phyloP scores from a whole-genome alignment of 768 basidiomycete species.

The Flagelloscypha sp. region DNA sequence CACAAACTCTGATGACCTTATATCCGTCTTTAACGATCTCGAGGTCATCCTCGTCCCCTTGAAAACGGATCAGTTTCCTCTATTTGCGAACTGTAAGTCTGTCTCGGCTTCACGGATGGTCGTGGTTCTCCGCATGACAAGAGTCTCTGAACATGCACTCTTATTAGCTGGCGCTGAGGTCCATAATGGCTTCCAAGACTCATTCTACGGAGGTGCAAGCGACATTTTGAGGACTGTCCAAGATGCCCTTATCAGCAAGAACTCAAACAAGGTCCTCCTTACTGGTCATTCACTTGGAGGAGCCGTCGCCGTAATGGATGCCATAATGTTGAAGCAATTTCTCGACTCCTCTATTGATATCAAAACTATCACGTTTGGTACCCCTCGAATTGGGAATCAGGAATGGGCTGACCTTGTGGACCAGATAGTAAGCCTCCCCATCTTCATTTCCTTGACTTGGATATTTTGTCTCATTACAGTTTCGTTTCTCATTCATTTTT shows the following conservation, averaged over 20 bases:
- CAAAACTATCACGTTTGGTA: conserved; percentile 30
- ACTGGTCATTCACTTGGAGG: conserved; percentile 38
- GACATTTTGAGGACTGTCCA: conserved; percentile 22
- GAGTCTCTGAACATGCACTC: too few species aligned
- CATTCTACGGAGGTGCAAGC: conserved; percentile 31
- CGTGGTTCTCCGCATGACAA: neutral
- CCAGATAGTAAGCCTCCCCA: conserved; percentile 15
- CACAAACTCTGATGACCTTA: conserved; percentile 23
- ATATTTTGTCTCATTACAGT: too few species aligned
- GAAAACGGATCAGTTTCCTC: conserved; percentile 24
- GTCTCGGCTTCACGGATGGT: neutral
- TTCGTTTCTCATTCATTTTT: too few species aligned
- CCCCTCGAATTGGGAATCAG: conserved; percentile 37
- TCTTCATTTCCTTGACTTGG: too few species aligned
- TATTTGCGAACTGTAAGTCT: conserved; percentile 14
- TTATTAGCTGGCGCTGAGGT: conserved; percentile 26
- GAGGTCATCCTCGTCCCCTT: conserved; percentile 21
- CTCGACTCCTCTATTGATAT: conserved; percentile 26
- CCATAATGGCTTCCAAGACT: conserved; percentile 31
- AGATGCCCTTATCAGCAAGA: conserved; percentile 18
- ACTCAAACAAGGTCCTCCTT: conserved; percentile 24
- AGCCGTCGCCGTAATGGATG: conserved; percentile 38
- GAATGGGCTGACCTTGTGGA: conserved; percentile 37
- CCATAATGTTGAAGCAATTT: conserved; percentile 28
- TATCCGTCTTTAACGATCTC: conserved; percentile 29